A percentile compares a stretch with the other conserved stretches of the same genome.
phyloP scores from a whole-genome alignment of 2,329 filamentous ascomycete genomes.

The Rhynchosporium agropyri region DNA sequence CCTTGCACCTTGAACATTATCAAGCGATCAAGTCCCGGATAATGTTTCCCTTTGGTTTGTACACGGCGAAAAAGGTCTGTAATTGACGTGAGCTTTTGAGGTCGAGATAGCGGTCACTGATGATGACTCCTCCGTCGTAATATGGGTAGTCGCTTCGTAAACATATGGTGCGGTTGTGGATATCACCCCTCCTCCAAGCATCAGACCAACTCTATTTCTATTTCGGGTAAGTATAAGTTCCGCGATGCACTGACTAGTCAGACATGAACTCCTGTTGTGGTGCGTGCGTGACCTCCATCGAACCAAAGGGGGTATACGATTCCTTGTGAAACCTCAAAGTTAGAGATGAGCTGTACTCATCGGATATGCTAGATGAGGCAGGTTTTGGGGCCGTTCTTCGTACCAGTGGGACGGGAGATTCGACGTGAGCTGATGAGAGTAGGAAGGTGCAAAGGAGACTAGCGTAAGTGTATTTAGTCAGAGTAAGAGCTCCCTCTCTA shows the following conservation, averaged over 20 bases:
- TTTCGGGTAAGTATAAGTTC: slow-evolving; percentile 10
- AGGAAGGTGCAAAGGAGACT: too few relatives aligned
- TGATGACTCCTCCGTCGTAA: background rate
- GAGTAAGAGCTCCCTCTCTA: too few relatives aligned
- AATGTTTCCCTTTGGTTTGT: slow-evolving; percentile 14
- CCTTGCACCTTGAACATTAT: slow-evolving; percentile 10
- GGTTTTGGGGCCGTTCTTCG: slow-evolving; percentile 2
- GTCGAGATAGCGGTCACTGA: slow-evolving; percentile 8
- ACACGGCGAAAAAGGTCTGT: slow-evolving; percentile 7
- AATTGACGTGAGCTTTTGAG: background rate
- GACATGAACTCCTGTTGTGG: background rate
- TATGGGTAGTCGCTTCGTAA: slow-evolving; percentile 8
- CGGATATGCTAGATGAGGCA: slow-evolving; percentile 7
- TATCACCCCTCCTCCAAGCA: slow-evolving; percentile 5
- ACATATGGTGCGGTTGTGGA: background rate
- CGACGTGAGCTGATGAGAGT: slow-evolving; percentile 17
- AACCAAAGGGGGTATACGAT: background rate
- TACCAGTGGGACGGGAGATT: slow-evolving; percentile 16
- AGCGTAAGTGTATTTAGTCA: too few relatives aligned
- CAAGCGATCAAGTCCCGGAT: background rate
- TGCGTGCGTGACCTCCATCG: background rate
- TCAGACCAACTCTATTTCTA: background rate
- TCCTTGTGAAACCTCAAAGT: slow-evolving; percentile 4
- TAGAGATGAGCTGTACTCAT: slow-evolving; percentile 12
- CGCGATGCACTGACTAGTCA: slow-evolving; percentile 1